Conservation (phyloP, 331 rosid genomes). For the Acacia pycnantha region DNA sequence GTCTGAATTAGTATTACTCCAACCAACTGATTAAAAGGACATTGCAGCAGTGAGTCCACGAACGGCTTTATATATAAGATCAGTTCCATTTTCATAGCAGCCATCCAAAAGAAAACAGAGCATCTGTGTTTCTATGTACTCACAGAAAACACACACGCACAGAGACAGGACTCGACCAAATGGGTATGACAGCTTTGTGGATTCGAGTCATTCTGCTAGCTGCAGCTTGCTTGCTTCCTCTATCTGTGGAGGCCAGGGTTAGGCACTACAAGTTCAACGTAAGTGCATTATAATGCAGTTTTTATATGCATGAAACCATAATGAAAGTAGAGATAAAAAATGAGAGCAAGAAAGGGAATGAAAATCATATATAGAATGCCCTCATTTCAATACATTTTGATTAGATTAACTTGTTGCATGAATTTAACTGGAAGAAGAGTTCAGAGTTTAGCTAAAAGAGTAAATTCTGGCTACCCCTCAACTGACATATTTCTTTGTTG, state of each 20-base stretch:
- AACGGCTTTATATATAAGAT: conserved; percentile 37
- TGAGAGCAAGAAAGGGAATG: neutral
- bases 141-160: neutral
- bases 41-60: conserved; percentile 39
- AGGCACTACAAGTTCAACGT: conserved; percentile 90
- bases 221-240: conserved; percentile 51
- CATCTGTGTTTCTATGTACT: conserved; percentile 10
- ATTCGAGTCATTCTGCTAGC: conserved; percentile 39
- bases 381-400: neutral
- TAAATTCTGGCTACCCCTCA: neutral
- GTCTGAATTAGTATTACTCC: conserved; percentile 35
- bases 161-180: conserved; percentile 8
- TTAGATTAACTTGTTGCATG: neutral
- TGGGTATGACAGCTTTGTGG: conserved; percentile 29
- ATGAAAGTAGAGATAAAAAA: neutral
- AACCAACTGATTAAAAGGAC: conserved; percentile 60
- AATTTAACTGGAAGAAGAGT: neutral
- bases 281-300: conserved; percentile 31
- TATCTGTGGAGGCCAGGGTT: conserved; percentile 59
- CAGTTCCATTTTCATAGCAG: neutral
- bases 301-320: conserved; percentile 17
- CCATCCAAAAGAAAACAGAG: neutral
- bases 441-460: neutral
- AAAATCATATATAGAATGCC: neutral
- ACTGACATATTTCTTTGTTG: neutral